phyloP scores from a whole-genome alignment of 2,329 filamentous ascomycete species.

The Myriosclerotinia duriaeana region DNA sequence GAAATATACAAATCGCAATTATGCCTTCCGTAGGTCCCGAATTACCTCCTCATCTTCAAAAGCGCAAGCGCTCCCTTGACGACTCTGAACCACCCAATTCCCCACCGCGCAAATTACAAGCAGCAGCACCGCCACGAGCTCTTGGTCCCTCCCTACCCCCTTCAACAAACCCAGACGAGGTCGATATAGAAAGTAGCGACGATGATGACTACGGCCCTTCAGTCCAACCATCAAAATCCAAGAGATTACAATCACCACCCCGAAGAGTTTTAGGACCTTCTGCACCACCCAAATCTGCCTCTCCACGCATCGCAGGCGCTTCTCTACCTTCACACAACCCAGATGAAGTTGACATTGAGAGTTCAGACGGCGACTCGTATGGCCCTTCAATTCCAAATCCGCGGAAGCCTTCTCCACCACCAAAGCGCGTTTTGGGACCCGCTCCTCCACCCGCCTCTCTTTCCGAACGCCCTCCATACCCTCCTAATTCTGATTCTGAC shows the following conservation, averaged over 20 bases:
- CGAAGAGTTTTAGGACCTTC: slow-evolving; percentile 30
- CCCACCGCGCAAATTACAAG: slow-evolving; percentile 48
- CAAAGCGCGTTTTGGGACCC: slow-evolving; percentile 41
- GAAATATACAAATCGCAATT: background rate
- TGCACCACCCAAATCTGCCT: slow-evolving; percentile 41
- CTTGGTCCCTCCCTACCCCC: slow-evolving; percentile 39
- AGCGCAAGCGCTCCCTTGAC: slow-evolving; percentile 58
- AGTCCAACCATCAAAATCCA: slow-evolving; percentile 22
- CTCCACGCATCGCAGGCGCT: slow-evolving; percentile 33
- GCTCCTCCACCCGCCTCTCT: slow-evolving; percentile 46
- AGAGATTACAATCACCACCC: slow-evolving; percentile 22
- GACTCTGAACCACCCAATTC: slow-evolving; percentile 43
- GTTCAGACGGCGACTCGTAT: slow-evolving; percentile 35
- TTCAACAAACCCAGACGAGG: slow-evolving; percentile 47
- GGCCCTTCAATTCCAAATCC: background rate
- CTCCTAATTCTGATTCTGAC: slow-evolving; percentile 40
- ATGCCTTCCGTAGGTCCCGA: slow-evolving; percentile 58
- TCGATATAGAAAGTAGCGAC: slow-evolving; percentile 48
- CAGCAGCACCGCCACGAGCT: slow-evolving; percentile 32
- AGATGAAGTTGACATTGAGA: slow-evolving; percentile 49
- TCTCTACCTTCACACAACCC: slow-evolving; percentile 40
- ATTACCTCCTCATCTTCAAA: slow-evolving; percentile 64
- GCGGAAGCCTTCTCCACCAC: slow-evolving; percentile 10
- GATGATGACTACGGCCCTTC: slow-evolving; percentile 35
- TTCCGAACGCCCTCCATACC: slow-evolving; percentile 42